A percentile compares a stretch with the other conserved stretches of the same genome.
phyloP scores from a whole-genome alignment of 1,284 basidiomycete species.

The Trametes polyzona region DNA sequence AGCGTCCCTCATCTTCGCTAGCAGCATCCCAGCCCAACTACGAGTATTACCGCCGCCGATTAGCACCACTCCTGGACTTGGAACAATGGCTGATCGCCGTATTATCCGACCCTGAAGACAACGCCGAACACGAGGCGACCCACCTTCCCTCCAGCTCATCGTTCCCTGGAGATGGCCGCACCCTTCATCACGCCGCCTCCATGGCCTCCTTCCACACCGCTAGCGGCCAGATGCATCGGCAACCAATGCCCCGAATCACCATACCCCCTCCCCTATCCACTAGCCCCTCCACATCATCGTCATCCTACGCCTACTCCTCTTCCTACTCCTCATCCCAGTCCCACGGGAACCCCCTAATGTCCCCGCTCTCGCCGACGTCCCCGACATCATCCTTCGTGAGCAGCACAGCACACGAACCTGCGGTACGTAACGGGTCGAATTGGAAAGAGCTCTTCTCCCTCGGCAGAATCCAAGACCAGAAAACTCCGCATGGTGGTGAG shows the following conservation, averaged over 20 bases:
- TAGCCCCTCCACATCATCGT: constrained; percentile 8
- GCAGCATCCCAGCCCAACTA: constrained; percentile 58
- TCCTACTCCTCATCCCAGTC: constrained; percentile 5
- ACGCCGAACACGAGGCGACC: constrained; percentile 58
- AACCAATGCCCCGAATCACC: constrained; percentile 21
- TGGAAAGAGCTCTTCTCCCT: constrained; percentile 76
- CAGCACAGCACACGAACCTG: constrained; percentile 44
- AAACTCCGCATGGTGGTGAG: constrained; percentile 67
- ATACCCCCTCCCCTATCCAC: constrained; percentile 16
- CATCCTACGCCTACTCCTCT: neutral
- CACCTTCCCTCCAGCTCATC: constrained; percentile 31
- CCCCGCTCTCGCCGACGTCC: constrained; percentile 33
- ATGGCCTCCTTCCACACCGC: constrained; percentile 3
- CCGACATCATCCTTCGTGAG: constrained; percentile 20
- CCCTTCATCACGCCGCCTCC: constrained; percentile 1
- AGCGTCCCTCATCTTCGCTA: constrained; percentile 49
- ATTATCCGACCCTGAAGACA: constrained; percentile 59
- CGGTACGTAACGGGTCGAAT: constrained; percentile 64
- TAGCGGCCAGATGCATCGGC: constrained; percentile 2
- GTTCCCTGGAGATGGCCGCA: neutral
- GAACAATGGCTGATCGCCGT: constrained; percentile 68
- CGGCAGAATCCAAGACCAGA: constrained; percentile 64
- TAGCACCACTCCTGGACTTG: constrained; percentile 67
- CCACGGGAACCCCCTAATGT: constrained; percentile 15
- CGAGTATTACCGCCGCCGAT: constrained; percentile 58